Conservation (phyloP, 2,329 filamentous ascomycete genomes). For the Teratosphaeria gauchensis region DNA sequence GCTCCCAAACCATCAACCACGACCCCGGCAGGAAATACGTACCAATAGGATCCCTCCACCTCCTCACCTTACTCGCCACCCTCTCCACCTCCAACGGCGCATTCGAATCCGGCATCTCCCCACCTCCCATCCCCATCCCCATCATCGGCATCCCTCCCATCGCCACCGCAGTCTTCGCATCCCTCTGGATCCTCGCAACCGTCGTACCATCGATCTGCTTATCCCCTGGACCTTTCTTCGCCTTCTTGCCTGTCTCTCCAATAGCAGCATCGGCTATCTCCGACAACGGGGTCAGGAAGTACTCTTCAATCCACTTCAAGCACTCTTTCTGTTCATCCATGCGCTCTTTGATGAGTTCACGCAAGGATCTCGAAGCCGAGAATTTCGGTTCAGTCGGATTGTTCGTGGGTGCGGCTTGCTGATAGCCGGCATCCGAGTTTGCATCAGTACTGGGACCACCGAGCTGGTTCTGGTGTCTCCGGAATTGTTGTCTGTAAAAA, state of each 20-base stretch:
- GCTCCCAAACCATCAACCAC: background rate
- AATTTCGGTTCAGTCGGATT: background rate
- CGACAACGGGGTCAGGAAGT: background rate
- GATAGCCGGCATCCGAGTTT: too few species aligned
- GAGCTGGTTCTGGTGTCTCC: background rate
- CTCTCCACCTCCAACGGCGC: background rate
- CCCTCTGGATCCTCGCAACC: background rate
- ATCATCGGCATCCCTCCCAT: background rate
- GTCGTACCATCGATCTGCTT: background rate
- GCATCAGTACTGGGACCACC: background rate
- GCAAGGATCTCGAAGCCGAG: background rate
- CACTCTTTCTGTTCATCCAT: slow-evolving; percentile 1
- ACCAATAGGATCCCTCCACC: background rate
- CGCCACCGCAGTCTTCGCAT: background rate
- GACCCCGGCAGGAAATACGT: background rate
- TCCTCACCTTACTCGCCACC: background rate
- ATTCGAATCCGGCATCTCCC: background rate
- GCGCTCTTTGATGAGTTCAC: slow-evolving; percentile 3
- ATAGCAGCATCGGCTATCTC: background rate
- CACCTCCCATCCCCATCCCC: background rate
- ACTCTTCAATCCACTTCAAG: background rate
- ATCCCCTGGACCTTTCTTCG: slow-evolving; percentile 1
- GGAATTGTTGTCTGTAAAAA: background rate
- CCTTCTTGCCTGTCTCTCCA: background rate
- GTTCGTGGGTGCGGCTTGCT: background rate